Conservation (phyloP, 129 eudicot species). For the Chrysanthemum seticuspe region DNA sequence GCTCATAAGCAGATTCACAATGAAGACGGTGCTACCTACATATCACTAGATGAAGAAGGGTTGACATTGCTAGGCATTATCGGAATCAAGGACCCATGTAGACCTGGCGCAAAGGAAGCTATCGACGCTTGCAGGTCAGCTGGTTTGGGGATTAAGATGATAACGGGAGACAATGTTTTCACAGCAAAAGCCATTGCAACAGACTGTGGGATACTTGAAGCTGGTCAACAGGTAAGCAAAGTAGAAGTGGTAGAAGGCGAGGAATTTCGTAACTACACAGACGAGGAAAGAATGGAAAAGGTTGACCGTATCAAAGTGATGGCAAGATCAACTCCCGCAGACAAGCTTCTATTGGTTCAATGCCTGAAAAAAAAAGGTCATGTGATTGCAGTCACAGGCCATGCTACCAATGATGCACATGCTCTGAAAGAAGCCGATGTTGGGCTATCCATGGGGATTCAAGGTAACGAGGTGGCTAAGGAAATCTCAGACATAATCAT, state of each 20-base stretch:
- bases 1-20: neutral
- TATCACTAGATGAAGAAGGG: neutral
- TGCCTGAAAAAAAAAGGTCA: slow-evolving; percentile 1
- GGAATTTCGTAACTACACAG: slow-evolving; percentile 1
- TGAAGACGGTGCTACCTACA: neutral
- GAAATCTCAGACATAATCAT: slow-evolving; percentile 1
- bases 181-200: slow-evolving; percentile 7
- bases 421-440: neutral
- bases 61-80: neutral
- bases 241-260: neutral
- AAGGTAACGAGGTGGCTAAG: neutral
- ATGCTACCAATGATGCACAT: neutral
- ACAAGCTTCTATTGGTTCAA: neutral
- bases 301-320: neutral
- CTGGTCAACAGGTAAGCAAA: slow-evolving; percentile 4
- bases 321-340: neutral
- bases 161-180: slow-evolving; percentile 5
- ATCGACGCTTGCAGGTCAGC: neutral
- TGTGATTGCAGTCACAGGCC: slow-evolving; percentile 5
- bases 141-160: slow-evolving; percentile 2
- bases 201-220: neutral
- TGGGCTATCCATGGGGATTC: slow-evolving; percentile 6
- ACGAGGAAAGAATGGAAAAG: neutral
- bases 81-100: slow-evolving; percentile 10
- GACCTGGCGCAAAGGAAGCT: neutral